Conservation (phyloP, 1,139 yeast genomes). For the Zygosaccharomyces sapae region DNA sequence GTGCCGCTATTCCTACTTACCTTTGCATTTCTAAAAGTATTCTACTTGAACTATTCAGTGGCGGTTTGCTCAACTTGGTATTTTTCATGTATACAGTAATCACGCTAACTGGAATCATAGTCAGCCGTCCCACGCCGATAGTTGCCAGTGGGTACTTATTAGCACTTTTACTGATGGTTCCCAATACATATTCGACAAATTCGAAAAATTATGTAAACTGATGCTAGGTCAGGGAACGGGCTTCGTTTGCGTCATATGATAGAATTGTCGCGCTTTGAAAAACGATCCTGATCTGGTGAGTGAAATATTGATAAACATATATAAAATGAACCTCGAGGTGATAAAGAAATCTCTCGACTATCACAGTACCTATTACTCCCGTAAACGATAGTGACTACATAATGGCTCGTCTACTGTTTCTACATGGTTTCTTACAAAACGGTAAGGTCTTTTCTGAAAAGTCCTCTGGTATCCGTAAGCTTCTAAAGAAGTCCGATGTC, state of each 20-base stretch:
- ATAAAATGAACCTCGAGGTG: not conserved
- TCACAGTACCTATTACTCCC: not conserved
- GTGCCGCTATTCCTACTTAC: slow-evolving; percentile 2
- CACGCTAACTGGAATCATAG: not conserved
- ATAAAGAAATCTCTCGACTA: not conserved
- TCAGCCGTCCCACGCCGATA: not conserved
- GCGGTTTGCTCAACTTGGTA: not conserved
- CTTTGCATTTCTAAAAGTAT: not conserved
- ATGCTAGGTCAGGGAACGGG: not conserved
- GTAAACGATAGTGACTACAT: not conserved
- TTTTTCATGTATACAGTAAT: not conserved
- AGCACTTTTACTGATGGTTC: not conserved
- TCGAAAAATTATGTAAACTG: not conserved
- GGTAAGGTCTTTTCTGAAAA: slow-evolving; percentile 73
- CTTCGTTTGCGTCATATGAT: not conserved
- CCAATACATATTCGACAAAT: not conserved
- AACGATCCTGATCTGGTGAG: not conserved
- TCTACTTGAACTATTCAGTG: not conserved
- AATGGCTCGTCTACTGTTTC: slow-evolving; percentile 40
- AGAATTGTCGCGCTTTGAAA: not conserved
- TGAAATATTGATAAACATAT: not conserved
- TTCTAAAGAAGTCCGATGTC: slow-evolving; percentile 59
- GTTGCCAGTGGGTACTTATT: not conserved
- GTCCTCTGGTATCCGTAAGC: slow-evolving; percentile 72
- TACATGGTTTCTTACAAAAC: slow-evolving; percentile 63